A percentile compares a stretch with the other conserved stretches of the same genome.
phyloP scores from a whole-genome alignment of 805 yeast genomes.

The Scheffersomyces spartinae region DNA sequence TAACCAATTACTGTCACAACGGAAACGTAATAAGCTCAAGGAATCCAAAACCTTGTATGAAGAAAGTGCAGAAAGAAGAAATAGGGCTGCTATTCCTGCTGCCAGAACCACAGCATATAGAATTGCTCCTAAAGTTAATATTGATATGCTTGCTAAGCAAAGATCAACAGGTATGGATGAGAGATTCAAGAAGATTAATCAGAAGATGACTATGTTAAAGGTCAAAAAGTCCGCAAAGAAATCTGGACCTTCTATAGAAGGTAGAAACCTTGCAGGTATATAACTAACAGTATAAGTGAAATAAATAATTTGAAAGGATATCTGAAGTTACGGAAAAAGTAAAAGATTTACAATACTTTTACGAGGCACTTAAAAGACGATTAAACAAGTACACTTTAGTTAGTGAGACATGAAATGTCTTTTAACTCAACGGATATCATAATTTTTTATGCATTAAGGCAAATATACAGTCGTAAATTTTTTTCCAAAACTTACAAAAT shows the following conservation, averaged over 20 bases:
- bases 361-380: too few relatives aligned
- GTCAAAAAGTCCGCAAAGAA: constrained; percentile 40
- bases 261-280: constrained; percentile 41
- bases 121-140: constrained; percentile 74
- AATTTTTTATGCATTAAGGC: too few relatives aligned
- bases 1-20: constrained; percentile 26
- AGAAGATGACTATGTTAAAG: constrained; percentile 37
- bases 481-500: too few relatives aligned
- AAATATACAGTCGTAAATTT: too few relatives aligned
- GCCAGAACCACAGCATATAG: constrained; percentile 82
- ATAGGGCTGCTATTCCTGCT: constrained; percentile 93
- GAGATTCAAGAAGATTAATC: constrained; percentile 68
- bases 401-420: too few relatives aligned
- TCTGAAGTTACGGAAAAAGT: too few relatives aligned
- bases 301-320: too few relatives aligned
- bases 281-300: constrained; percentile 3
- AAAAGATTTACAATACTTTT: too few relatives aligned
- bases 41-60: constrained; percentile 60
- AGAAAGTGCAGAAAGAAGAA: constrained; percentile 82
- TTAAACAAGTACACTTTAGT: too few relatives aligned
- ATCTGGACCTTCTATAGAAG: constrained; percentile 74
- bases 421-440: too few relatives aligned
- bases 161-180: constrained; percentile 52
- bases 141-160: constrained; percentile 33
- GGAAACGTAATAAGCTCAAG: constrained; percentile 15